These are phyloP conservation scores for Plantago coronopus DNA, from an alignment of 305 asterid genomes.

Conservation along the genomic window DNA sequence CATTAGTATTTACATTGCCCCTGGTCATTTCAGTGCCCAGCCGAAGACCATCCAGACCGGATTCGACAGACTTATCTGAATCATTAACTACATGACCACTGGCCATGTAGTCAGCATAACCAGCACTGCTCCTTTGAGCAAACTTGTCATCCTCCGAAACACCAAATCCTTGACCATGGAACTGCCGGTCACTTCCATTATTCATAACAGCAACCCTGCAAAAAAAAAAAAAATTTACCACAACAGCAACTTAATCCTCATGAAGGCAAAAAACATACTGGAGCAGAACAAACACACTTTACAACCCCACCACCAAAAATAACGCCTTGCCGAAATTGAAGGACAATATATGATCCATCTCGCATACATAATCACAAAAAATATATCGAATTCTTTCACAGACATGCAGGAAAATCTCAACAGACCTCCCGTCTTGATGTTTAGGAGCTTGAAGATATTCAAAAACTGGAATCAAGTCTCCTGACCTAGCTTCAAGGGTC, in stretches of 20 bases:
- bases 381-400: neutral
- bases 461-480: slow-evolving; percentile 71
- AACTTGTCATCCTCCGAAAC: slow-evolving; percentile 32
- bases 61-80: slow-evolving; percentile 29
- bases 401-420: slow-evolving; percentile 1
- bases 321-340: neutral
- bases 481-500: slow-evolving; percentile 65
- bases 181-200: slow-evolving; percentile 30
- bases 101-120: slow-evolving; percentile 37
- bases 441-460: slow-evolving; percentile 62
- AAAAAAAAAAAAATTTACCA: neutral
- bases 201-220: slow-evolving; percentile 30
- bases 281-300: neutral
- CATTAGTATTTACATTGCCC: slow-evolving; percentile 53
- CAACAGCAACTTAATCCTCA: neutral
- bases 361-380: neutral
- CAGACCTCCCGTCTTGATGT: slow-evolving; percentile 60
- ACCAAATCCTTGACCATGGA: slow-evolving; percentile 35
- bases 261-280: neutral
- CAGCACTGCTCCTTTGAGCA: slow-evolving; percentile 29
- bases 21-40: slow-evolving; percentile 34
- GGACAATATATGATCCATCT: neutral
- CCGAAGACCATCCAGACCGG: slow-evolving; percentile 38
- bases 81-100: slow-evolving; percentile 30
- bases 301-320: no score